phyloP scores from a whole-genome alignment of 1,139 yeast genomes.

The Protomyces inundatus region DNA sequence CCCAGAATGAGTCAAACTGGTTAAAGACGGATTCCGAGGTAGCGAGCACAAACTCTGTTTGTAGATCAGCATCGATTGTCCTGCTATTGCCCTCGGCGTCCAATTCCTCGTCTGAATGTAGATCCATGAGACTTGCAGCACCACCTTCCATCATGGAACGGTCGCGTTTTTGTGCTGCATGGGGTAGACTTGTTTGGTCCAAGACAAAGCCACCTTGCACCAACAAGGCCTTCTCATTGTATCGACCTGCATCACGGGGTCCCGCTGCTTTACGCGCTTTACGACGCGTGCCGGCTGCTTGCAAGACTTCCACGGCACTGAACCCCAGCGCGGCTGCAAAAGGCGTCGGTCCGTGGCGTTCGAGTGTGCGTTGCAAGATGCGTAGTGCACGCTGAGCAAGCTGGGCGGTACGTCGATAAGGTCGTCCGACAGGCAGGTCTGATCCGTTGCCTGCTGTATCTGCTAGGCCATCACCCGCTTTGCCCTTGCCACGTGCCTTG shows the following conservation, averaged over 20 bases:
- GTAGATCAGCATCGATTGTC: not conserved
- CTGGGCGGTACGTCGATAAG: not conserved
- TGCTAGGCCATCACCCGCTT: not conserved
- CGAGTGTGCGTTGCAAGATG: not conserved
- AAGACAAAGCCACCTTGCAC: not conserved
- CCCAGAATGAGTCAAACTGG: conserved; percentile 5
- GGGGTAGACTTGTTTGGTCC: not conserved
- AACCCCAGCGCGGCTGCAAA: not conserved
- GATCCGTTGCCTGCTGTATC: too few relatives aligned
- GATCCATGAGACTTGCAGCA: not conserved
- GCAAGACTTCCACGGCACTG: not conserved
- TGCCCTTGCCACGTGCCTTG: not conserved
- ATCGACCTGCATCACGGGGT: not conserved
- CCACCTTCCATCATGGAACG: not conserved
- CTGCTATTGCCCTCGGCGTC: not conserved
- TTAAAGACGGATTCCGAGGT: conserved; percentile 6
- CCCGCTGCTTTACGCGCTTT: not conserved
- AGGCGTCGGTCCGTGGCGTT: not conserved
- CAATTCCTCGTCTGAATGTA: not conserved
- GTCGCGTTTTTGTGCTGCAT: not conserved
- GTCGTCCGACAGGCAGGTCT: not conserved
- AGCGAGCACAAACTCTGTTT: conserved; percentile 3
- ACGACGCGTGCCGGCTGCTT: not conserved
- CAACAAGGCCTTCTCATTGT: not conserved
- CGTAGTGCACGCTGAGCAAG: not conserved